phyloP scores from a whole-genome alignment of 2,329 filamentous ascomycete genomes.

The Mycosphaerella sp. region DNA sequence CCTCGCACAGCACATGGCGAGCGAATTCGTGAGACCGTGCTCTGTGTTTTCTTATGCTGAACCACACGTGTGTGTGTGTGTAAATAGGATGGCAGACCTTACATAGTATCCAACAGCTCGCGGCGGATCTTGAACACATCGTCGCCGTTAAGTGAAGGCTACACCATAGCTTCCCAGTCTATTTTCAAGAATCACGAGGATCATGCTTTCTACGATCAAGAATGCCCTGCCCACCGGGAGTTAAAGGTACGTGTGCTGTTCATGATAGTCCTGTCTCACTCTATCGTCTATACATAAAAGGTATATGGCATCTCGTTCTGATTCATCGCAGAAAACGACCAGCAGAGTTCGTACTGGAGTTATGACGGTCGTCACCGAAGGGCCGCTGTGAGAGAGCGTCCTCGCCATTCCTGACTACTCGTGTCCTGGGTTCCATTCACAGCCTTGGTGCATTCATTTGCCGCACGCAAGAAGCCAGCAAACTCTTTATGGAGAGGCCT shows the following conservation, averaged over 20 bases:
- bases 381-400: constrained; percentile 26
- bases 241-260: constrained; percentile 40
- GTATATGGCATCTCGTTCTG: not conserved
- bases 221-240: constrained; percentile 50
- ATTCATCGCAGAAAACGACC: constrained; percentile 21
- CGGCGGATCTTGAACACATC: constrained; percentile 25
- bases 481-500: not conserved
- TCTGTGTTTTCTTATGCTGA: constrained; percentile 1
- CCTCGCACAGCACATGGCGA: no score
- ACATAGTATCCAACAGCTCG: constrained; percentile 50
- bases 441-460: not conserved
- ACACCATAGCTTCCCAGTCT: constrained; percentile 58
- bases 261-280: not conserved
- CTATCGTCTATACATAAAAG: no score
- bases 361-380: constrained; percentile 29
- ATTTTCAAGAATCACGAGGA: constrained; percentile 60
- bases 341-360: constrained; percentile 25
- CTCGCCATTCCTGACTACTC: not conserved
- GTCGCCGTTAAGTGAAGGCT: constrained; percentile 55
- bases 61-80: not conserved
- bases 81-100: constrained; percentile 60
- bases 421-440: not conserved
- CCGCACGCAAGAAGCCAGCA: not conserved
- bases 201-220: constrained; percentile 63
- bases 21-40: not conserved